Conservation (phyloP, 495 filamentous ascomycete species). For the Podospora appendiculata region DNA sequence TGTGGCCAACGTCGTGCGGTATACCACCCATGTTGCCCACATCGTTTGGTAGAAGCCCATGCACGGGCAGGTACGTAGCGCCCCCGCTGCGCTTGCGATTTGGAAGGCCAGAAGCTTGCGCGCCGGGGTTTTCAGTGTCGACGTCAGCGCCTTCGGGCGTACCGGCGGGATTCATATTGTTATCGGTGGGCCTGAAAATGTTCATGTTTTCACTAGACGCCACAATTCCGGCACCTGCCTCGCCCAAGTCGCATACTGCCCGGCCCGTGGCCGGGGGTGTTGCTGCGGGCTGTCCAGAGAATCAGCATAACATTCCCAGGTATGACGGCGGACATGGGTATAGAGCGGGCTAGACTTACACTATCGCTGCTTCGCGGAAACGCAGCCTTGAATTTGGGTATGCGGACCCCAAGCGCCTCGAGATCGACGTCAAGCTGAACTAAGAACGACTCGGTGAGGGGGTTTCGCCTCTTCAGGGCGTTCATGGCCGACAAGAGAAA, state of each 20-base stretch:
- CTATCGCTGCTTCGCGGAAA: slow-evolving; percentile 43
- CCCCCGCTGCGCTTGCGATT: slow-evolving; percentile 22
- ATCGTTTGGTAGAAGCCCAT: slow-evolving; percentile 18
- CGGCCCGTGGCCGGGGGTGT: background rate
- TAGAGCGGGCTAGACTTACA: slow-evolving; percentile 22
- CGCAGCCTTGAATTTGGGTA: slow-evolving; percentile 43
- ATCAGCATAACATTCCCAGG: background rate
- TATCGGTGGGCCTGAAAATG: slow-evolving; percentile 14
- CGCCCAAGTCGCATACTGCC: background rate
- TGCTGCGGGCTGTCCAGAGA: background rate
- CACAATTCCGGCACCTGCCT: background rate
- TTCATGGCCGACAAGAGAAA: slow-evolving; percentile 88
- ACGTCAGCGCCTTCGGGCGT: slow-evolving; percentile 21
- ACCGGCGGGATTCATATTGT: slow-evolving; percentile 22
- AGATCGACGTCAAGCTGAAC: slow-evolving; percentile 91
- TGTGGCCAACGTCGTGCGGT: background rate
- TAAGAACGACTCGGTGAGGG: slow-evolving; percentile 90
- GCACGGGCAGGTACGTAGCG: slow-evolving; percentile 14
- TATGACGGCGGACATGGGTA: too few species aligned
- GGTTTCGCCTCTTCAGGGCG: slow-evolving; percentile 79
- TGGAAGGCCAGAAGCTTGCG: slow-evolving; percentile 16
- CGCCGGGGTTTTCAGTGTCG: slow-evolving; percentile 11
- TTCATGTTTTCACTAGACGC: background rate
- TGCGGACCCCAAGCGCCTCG: slow-evolving; percentile 51
- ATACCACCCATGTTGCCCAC: background rate